phyloP scores from a whole-genome alignment of 2,329 filamentous ascomycete species.

The Dactylella cylindrospora region DNA sequence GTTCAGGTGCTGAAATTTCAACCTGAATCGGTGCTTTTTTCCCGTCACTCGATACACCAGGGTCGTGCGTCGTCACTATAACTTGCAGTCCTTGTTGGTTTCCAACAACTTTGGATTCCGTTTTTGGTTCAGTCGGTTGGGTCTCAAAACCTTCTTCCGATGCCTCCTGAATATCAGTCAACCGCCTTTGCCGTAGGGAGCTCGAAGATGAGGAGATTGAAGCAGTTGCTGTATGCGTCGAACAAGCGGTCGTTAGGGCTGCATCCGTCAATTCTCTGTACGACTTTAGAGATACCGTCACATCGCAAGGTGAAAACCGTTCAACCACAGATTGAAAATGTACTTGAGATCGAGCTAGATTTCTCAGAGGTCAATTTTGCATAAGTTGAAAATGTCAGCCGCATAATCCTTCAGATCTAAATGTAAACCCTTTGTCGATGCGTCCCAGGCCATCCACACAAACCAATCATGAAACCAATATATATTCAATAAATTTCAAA shows the following conservation, averaged over 20 bases:
- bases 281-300: conserved; percentile 72
- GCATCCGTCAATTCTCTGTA: conserved; percentile 82
- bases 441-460: conserved; percentile 30
- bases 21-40: conserved; percentile 42
- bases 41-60: conserved; percentile 45
- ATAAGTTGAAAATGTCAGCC: neutral
- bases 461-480: conserved; percentile 7
- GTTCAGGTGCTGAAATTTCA: conserved; percentile 41
- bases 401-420: neutral
- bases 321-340: conserved; percentile 69
- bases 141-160: conserved; percentile 67
- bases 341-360: conserved; percentile 53
- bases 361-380: neutral
- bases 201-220: conserved; percentile 83
- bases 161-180: conserved; percentile 94
- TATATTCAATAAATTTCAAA: conserved; percentile 7
- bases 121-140: conserved; percentile 16
- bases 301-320: conserved; percentile 81
- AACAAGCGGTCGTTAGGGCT: conserved; percentile 82
- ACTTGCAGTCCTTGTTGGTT: conserved; percentile 47
- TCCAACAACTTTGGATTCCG: conserved; percentile 31
- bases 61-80: conserved; percentile 49
- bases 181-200: conserved; percentile 71
- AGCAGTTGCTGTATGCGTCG: conserved; percentile 80
- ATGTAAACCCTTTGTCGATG: neutral